phyloP scores from a whole-genome alignment of 192 early-diverging fungal genomes.

The Helicostylum pulchrum region DNA sequence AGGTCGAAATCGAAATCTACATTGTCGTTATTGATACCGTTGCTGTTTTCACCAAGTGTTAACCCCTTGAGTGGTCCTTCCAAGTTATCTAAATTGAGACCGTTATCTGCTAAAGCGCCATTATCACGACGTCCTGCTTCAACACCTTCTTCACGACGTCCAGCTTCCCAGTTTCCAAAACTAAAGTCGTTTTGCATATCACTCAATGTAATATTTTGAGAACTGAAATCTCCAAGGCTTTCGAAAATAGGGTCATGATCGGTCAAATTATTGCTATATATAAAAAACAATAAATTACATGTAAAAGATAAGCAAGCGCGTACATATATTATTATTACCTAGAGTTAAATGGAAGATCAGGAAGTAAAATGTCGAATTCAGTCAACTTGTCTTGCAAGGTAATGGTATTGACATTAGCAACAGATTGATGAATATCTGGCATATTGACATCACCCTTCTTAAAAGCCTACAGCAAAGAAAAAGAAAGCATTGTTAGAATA shows the following conservation, averaged over 20 bases:
- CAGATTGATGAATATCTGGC: slow-evolving; percentile 60
- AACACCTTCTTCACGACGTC: slow-evolving; percentile 31
- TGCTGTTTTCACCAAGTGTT: slow-evolving; percentile 39
- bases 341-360: slow-evolving; percentile 56
- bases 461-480: slow-evolving; percentile 57
- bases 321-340: slow-evolving; percentile 1
- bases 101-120: slow-evolving; percentile 34
- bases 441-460: slow-evolving; percentile 82
- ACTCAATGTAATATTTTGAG: slow-evolving; percentile 25
- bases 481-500: neutral
- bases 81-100: slow-evolving; percentile 33
- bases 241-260: slow-evolving; percentile 13
- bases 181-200: slow-evolving; percentile 7
- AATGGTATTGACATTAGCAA: slow-evolving; percentile 77
- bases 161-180: slow-evolving; percentile 11
- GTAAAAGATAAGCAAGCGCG: neutral
- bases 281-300: slow-evolving; percentile 13
- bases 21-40: slow-evolving; percentile 26
- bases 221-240: slow-evolving; percentile 15
- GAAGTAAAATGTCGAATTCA: slow-evolving; percentile 89
- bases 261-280: slow-evolving; percentile 15
- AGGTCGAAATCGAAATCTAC: slow-evolving; percentile 36
- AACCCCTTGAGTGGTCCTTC: slow-evolving; percentile 26
- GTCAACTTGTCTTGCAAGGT: slow-evolving; percentile 84
- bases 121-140: slow-evolving; percentile 57